A percentile compares a stretch with the other conserved stretches of the same genome.
Conservation (phyloP, 108 stramenopile species). For the Halocafeteria seosinensis region DNA sequence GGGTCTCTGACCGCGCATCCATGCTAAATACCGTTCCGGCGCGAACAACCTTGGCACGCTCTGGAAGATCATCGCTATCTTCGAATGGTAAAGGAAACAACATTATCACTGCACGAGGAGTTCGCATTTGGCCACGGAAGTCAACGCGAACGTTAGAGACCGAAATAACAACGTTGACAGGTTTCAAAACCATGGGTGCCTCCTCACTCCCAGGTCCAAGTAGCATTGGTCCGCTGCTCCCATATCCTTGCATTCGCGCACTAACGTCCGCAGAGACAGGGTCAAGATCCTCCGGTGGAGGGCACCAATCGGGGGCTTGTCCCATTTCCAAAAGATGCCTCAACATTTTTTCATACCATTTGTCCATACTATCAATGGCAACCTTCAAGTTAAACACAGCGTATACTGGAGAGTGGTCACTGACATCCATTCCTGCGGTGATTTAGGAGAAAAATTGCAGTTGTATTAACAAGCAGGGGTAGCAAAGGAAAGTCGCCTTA, state of each 20-base stretch:
- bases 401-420: constrained; percentile 18
- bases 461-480: neutral
- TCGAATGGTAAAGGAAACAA: constrained; percentile 1
- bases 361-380: neutral
- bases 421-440: constrained; percentile 4
- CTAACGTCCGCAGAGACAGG: neutral
- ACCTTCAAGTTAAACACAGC: neutral
- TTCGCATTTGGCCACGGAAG: neutral
- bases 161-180: neutral
- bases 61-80: constrained; percentile 1
- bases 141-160: neutral
- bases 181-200: neutral
- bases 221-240: neutral
- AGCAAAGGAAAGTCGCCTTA: no score
- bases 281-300: no score
- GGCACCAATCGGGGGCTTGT: neutral
- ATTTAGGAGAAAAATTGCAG: constrained; percentile 6
- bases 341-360: no score
- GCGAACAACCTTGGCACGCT: neutral
- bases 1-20: neutral
- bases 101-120: neutral
- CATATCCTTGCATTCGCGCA: neutral
- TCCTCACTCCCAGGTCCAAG: neutral
- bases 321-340: neutral
- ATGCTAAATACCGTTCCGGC: neutral